A percentile compares a stretch with the other conserved stretches of the same genome.
phyloP scores from a whole-genome alignment of 805 yeast species.

The Hanseniaspora pseudoguilliermondii region DNA sequence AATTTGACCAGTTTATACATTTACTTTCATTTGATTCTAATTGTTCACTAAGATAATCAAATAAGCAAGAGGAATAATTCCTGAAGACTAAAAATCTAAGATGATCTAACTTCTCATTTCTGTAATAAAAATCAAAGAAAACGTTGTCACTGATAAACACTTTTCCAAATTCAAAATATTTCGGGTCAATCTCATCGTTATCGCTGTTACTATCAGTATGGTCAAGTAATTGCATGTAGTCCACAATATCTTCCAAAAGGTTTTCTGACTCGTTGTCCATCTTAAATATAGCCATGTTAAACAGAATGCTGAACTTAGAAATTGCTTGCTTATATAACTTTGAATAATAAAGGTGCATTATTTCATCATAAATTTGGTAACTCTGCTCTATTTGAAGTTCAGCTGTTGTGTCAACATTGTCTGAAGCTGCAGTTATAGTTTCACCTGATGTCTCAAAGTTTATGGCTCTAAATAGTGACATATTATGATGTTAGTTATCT shows the following conservation, averaged over 20 bases:
- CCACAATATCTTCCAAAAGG: conserved; percentile 19
- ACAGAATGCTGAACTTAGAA: conserved; percentile 45
- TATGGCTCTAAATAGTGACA: conserved; percentile 66
- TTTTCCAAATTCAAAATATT: neutral
- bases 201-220: neutral
- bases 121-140: conserved; percentile 5
- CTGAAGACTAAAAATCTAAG: conserved; percentile 67
- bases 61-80: conserved; percentile 64
- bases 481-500: neutral
- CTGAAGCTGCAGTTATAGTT: neutral
- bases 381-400: conserved; percentile 86
- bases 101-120: conserved; percentile 33
- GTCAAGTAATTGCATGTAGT: neutral
- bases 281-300: conserved; percentile 53
- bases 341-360: conserved; percentile 48
- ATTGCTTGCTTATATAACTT: conserved; percentile 39
- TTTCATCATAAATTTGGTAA: conserved; percentile 57
- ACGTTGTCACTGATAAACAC: neutral
- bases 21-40: conserved; percentile 5
- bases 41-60: conserved; percentile 28
- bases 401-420: conserved; percentile 49
- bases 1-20: conserved; percentile 25
- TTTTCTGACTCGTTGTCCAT: conserved; percentile 18
- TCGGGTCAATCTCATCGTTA: neutral
- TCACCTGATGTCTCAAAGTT: conserved; percentile 32